Evolutionary conservation across 2,329 filamentous ascomycete species (phyloP).

Genomic region (Curvularia lunata): DNA sequence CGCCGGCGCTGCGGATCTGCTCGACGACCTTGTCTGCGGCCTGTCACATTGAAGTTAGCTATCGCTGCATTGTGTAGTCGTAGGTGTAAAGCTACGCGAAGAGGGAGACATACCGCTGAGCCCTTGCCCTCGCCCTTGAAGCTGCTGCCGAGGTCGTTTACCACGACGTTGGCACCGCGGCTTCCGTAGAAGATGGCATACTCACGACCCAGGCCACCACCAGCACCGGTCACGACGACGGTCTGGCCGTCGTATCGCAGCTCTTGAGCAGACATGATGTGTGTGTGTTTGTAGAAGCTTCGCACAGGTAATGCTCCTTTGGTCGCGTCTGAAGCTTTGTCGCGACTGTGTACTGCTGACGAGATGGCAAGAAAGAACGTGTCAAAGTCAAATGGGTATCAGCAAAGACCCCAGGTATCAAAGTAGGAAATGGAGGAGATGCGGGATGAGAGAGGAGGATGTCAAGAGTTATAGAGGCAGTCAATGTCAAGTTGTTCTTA

Average conservation of each 20-base stretch:
- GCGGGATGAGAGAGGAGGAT: constrained; percentile 10
- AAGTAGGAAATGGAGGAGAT: constrained; percentile 4
- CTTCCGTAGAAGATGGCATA: constrained; percentile 91
- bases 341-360: constrained; percentile 13
- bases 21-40: constrained; percentile 82
- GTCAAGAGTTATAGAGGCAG: constrained; percentile 5
- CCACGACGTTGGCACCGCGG: constrained; percentile 90
- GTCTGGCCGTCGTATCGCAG: constrained; percentile 88
- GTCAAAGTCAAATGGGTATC: constrained; percentile 20
- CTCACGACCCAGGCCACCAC: constrained; percentile 79
- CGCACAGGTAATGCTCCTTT: constrained; percentile 8
- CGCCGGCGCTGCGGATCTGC: constrained; percentile 84
- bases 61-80: neutral
- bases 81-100: neutral
- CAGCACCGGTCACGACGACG: constrained; percentile 85
- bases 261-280: constrained; percentile 51
- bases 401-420: constrained; percentile 24
- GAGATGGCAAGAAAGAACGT: constrained; percentile 8
- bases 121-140: constrained; percentile 92
- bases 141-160: constrained; percentile 93
- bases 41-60: constrained; percentile 52
- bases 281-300: neutral
- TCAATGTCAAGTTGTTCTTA: constrained; percentile 13
- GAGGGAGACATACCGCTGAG: constrained; percentile 69
- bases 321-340: constrained; percentile 12